Evolutionary conservation across 2,329 filamentous ascomycete genomes (phyloP), one percentile per base, ranked within the genome.

Genomic region (Camptophora hylomeconis): DNA sequence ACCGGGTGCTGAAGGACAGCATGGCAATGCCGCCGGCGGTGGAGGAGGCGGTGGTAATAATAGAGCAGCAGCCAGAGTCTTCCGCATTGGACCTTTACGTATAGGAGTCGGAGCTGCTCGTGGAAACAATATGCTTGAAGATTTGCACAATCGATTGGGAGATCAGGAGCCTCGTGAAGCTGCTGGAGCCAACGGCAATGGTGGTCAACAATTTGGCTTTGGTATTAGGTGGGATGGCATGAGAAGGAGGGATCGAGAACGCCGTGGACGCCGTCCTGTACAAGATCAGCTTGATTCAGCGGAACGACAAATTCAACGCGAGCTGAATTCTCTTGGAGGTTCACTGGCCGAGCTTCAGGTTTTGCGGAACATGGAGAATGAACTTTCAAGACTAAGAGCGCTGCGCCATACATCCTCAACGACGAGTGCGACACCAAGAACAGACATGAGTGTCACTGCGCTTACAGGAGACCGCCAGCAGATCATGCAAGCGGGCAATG

Each of bases 1-100:
- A 18, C 41, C 35, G 30, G 26, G 24, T 11, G 30, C 10, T 8
- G 32, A 17, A 16, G 29, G 17, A 14, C 36, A 33, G 17, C 28
- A 26, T 13, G 38, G 36, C 14, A 30, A 30, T 11, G 15, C 4
- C 5, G 24, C 22, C 19, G 25, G 31, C 13, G 13, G 18, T 10
- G 33, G 13, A 25, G 12, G n/a, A n/a, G 51, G 54, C 41, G 39
- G 36, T 28, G 42, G 41, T 7, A 48, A 45, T 20, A 48, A 50
- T 28, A 55, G 57, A 39, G 54, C 50, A 39, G 51, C 67, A 28
- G 66, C 73, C 37, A 63, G 73, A 22, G 63, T 81, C 31, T 75
- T 78, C 44, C 78, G 81, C 42, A 56, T 89, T 25, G 81, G 81
- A 1, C 81, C 81, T 2, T 58, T 89, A 17, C 64, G 80, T 16